A percentile compares a stretch with the other conserved stretches of the same genome.
Conservation (phyloP, 2,329 filamentous ascomycete species). For the Calonectria pteridis region DNA sequence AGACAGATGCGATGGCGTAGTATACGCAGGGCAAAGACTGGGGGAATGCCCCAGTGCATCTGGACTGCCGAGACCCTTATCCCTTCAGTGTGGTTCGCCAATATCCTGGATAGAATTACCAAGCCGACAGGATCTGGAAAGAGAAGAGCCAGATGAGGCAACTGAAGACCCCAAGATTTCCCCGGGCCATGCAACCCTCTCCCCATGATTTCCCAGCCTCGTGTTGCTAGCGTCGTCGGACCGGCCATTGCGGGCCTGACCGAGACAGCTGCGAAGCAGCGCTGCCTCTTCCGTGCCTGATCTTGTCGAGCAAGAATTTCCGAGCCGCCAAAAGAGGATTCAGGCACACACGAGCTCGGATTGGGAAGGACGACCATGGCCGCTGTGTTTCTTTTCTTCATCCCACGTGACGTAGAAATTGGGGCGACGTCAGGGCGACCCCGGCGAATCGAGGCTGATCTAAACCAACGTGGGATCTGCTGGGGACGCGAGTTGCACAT, state of each 20-base stretch:
- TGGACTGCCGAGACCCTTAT: constrained; percentile 13
- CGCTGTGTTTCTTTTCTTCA: constrained; percentile 16
- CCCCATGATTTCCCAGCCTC: constrained; percentile 1
- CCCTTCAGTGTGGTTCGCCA: constrained; percentile 6
- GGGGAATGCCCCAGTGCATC: constrained; percentile 7
- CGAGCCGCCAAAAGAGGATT: constrained; percentile 15
- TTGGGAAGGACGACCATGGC: not conserved
- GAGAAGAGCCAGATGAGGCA: constrained; percentile 14
- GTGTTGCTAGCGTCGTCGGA: constrained; percentile 19
- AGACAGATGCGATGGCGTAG: not conserved
- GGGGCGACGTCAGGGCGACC: not conserved
- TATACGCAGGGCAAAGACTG: not conserved
- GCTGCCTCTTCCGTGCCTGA: constrained; percentile 21
- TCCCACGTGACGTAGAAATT: constrained; percentile 41
- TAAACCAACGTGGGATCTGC: constrained; percentile 31
- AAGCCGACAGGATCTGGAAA: constrained; percentile 21
- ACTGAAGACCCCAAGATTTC: constrained; percentile 13
- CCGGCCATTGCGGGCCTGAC: constrained; percentile 9
- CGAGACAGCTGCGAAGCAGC: not conserved
- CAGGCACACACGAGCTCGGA: not conserved
- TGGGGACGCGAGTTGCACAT: constrained; percentile 19
- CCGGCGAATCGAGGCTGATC: constrained; percentile 31
- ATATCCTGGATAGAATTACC: constrained; percentile 20
- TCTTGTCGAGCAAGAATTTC: constrained; percentile 30
- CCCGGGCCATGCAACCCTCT: constrained; percentile 15